These are phyloP conservation scores for Trichoderma simmonsii DNA, from an alignment of 2,329 filamentous ascomycete genomes.

Conservation along the genomic window DNA sequence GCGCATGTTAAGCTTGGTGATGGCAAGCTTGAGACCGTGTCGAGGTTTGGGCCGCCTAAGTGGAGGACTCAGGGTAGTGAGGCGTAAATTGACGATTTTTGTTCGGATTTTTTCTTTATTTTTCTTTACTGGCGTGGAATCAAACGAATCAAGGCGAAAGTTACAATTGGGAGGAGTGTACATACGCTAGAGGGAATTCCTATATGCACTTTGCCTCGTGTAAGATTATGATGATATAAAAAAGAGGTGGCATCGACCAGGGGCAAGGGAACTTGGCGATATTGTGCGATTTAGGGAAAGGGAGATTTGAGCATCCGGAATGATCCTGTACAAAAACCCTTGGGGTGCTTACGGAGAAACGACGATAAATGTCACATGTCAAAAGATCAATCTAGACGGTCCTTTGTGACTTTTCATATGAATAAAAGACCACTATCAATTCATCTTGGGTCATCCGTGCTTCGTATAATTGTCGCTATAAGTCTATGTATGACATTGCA, in stretches of 20 bases:
- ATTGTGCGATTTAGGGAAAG: not conserved
- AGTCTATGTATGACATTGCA: slow-evolving; percentile 9
- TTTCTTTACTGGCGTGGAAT: not conserved
- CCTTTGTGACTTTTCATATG: not conserved
- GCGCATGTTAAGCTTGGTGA: slow-evolving; percentile 82
- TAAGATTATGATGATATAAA: slow-evolving; percentile 11
- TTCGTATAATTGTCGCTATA: slow-evolving; percentile 5
- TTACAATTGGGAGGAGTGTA: not conserved
- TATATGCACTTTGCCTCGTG: not conserved
- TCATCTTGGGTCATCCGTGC: not conserved
- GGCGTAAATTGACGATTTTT: slow-evolving; percentile 22
- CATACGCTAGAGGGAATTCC: not conserved
- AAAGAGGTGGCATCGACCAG: not conserved
- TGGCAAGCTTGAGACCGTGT: slow-evolving; percentile 51
- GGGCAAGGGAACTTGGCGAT: not conserved
- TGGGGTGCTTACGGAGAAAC: not conserved
- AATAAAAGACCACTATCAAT: not conserved
- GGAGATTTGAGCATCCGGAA: not conserved
- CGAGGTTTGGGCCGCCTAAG: slow-evolving; percentile 47
- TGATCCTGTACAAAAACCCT: not conserved
- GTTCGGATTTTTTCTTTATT: not conserved
- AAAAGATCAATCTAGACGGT: not conserved
- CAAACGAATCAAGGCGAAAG: not conserved
- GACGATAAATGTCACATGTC: not conserved
- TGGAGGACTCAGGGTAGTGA: slow-evolving; percentile 43